These are phyloP conservation scores for Leptographium flavum DNA, from an alignment of 2,329 filamentous ascomycete genomes.

Conservation along the genomic window DNA sequence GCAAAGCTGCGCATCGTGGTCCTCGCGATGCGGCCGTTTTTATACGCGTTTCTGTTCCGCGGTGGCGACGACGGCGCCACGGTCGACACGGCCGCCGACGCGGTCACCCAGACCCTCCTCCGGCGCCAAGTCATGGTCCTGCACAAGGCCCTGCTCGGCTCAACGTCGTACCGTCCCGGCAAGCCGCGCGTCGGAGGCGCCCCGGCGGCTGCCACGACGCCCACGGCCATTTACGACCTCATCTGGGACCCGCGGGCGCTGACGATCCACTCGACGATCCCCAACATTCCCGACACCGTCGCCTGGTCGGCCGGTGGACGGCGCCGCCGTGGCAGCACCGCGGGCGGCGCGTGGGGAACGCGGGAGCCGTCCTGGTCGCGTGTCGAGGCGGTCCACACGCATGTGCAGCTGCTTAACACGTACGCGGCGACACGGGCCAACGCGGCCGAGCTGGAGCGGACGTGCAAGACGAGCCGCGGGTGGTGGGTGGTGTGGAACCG, in stretches of 20 bases:
- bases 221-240: conserved; percentile 40
- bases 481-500: conserved; percentile 60
- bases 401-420: conserved; percentile 47
- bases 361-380: conserved; percentile 34
- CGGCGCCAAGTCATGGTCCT: conserved; percentile 39
- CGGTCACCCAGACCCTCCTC: conserved; percentile 4
- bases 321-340: neutral
- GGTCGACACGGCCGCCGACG: neutral
- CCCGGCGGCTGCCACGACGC: neutral
- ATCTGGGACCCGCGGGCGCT: conserved; percentile 44
- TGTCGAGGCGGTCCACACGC: conserved; percentile 49
- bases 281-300: conserved; percentile 44
- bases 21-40: conserved; percentile 61
- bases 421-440: conserved; percentile 31
- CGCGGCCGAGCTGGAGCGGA: conserved; percentile 38
- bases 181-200: conserved; percentile 23
- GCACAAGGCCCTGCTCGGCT: conserved; percentile 38
- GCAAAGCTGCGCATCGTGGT: conserved; percentile 53
- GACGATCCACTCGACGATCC: conserved; percentile 48
- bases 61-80: conserved; percentile 15
- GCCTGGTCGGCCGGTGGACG: conserved; percentile 7
- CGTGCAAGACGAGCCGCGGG: conserved; percentile 50
- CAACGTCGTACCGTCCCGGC: conserved; percentile 42
- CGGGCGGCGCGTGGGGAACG: neutral
- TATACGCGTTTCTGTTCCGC: conserved; percentile 63